These are phyloP conservation scores for Leccinum uliginosum DNA, from an alignment of 768 basidiomycete genomes.

Conservation along the genomic window DNA sequence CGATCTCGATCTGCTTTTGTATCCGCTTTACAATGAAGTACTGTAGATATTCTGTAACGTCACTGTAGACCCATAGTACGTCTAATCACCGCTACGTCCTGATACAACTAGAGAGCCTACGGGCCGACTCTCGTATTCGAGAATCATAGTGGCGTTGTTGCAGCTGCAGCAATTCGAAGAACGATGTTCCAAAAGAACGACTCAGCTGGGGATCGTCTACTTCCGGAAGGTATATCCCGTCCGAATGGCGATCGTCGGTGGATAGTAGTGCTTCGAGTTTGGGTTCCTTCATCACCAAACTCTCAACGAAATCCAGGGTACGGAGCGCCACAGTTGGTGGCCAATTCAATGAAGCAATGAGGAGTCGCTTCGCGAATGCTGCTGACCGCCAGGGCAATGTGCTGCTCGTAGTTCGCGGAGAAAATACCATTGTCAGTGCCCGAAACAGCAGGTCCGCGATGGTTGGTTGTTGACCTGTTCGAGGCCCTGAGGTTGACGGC, in stretches of 20 bases:
- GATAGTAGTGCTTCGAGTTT: slow-evolving; percentile 80
- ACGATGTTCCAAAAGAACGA: slow-evolving; percentile 77
- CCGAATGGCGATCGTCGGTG: slow-evolving; percentile 79
- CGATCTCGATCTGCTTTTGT: slow-evolving; percentile 17
- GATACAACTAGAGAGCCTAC: slow-evolving; percentile 45
- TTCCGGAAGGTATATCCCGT: slow-evolving; percentile 82
- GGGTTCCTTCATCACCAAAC: slow-evolving; percentile 70
- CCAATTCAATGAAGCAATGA: slow-evolving; percentile 79
- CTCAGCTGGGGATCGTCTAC: slow-evolving; percentile 86
- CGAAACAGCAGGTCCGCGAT: slow-evolving; percentile 78
- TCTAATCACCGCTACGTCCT: slow-evolving; percentile 32
- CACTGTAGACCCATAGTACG: slow-evolving; percentile 24
- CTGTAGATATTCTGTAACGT: slow-evolving; percentile 32
- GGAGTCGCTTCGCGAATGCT: slow-evolving; percentile 91
- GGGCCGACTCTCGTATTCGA: slow-evolving; percentile 64
- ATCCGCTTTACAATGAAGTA: slow-evolving; percentile 22
- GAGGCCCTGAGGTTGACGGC: slow-evolving; percentile 29
- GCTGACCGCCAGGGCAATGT: slow-evolving; percentile 73
- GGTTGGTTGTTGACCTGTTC: slow-evolving; percentile 30
- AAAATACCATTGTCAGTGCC: slow-evolving; percentile 77
- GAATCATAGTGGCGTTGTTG: slow-evolving; percentile 59
- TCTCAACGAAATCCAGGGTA: slow-evolving; percentile 68
- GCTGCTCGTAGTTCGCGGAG: slow-evolving; percentile 56
- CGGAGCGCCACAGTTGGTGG: slow-evolving; percentile 61
- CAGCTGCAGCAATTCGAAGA: slow-evolving; percentile 79